Conservation (phyloP, 805 yeast genomes). For the Barnettozyma vustinii region DNA sequence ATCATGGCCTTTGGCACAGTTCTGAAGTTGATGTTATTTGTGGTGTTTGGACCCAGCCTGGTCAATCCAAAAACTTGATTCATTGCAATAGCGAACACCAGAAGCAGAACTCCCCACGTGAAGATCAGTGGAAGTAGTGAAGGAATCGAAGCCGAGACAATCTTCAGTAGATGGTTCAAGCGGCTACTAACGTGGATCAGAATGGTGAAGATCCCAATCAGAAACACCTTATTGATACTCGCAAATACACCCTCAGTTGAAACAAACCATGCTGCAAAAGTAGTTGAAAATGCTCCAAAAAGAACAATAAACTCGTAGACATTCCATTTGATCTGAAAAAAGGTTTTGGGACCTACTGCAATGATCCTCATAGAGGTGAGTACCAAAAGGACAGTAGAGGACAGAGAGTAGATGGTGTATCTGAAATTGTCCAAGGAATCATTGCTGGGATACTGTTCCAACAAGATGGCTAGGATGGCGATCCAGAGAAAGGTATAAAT, state of each 20-base stretch:
- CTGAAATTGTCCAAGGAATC: slow-evolving; percentile 31
- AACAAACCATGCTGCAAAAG: slow-evolving; percentile 39
- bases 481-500: slow-evolving; percentile 43
- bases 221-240: slow-evolving; percentile 58
- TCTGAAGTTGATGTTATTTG: slow-evolving; percentile 67
- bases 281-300: slow-evolving; percentile 46
- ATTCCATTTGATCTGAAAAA: slow-evolving; percentile 61
- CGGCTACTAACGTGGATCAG: slow-evolving; percentile 67
- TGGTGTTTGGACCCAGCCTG: slow-evolving; percentile 68
- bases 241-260: slow-evolving; percentile 39
- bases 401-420: slow-evolving; percentile 39
- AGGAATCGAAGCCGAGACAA: slow-evolving; percentile 80
- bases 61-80: slow-evolving; percentile 92
- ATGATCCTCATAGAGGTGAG: slow-evolving; percentile 41
- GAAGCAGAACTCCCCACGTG: slow-evolving; percentile 80
- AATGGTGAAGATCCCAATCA: slow-evolving; percentile 53
- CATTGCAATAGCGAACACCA: slow-evolving; percentile 87
- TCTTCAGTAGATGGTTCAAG: slow-evolving; percentile 67
- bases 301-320: slow-evolving; percentile 45
- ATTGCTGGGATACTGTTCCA: slow-evolving; percentile 56
- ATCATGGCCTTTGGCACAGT: slow-evolving; percentile 82
- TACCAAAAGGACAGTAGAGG: slow-evolving; percentile 43
- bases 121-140: slow-evolving; percentile 64
- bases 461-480: slow-evolving; percentile 55
- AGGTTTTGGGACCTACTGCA: slow-evolving; percentile 46